Evolutionary conservation across 163 green algal genomes (phyloP), one percentile per base, ranked within the genome.

Genomic region (Scenedesmus sp.): DNA sequence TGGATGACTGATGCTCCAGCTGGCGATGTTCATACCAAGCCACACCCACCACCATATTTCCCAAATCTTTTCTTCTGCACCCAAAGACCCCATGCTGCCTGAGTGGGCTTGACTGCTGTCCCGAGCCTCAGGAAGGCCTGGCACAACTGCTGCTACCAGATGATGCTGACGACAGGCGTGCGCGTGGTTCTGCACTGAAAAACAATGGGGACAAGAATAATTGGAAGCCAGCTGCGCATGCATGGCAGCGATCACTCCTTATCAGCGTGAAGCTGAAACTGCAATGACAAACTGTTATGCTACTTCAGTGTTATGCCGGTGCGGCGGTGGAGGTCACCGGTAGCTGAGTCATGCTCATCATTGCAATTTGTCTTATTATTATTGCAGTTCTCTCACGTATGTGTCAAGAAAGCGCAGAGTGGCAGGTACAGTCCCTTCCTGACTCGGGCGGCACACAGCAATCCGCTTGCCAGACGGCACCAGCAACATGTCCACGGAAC

Each of bases 11-110:
- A 26, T 40, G 30, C 30, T 26, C 0, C 65, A 40, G 65, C 9
- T 40, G 65, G 2, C 3, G 30, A 33, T 9, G 7, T 37, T 0
- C 4, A 40, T 12, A 1, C 9, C 5, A 40, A 5, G 65, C 30
- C 30, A 37, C 30, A 40, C 65, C 9, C 65, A 76, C 83, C 83
- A 95, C 88, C 61, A 88, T 18, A 92, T 65, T 10, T 92, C 76
- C 93, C 93, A 93, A 12, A 49, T 12, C 0, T 92, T 83, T 26
- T 92, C 59, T 20, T 76, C 65, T 76, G 65, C 65, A 76, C 65
- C 65, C 26, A 76, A 40, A 20, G 65, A 76, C 2, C 65, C 65
- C 65, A 76, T 76, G 65, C 30, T 40, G 65, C 65, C 24, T 37
- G 9, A 22, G 65, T 76, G 18, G 65, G 65, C 65, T 10, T 76